phyloP scores from a whole-genome alignment of 1,139 yeast genomes.

The Yarrowia galli region DNA sequence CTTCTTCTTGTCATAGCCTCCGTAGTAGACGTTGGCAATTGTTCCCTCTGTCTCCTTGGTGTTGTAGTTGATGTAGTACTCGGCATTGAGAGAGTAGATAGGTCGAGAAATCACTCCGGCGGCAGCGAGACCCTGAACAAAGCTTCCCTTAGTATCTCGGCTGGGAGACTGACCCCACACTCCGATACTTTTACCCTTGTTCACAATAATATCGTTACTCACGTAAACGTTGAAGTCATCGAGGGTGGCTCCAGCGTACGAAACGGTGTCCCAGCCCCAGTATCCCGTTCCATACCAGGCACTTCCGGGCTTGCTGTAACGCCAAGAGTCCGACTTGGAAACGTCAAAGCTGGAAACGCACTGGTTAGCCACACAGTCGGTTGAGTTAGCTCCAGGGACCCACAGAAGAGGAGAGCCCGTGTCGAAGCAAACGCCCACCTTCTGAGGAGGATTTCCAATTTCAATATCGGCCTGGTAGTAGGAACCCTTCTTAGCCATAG shows the following conservation, averaged over 20 bases:
- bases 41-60: neutral
- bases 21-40: slow-evolving; percentile 6
- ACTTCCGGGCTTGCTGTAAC: neutral
- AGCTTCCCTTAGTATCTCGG: too few relatives aligned
- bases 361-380: neutral
- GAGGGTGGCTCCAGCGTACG: neutral
- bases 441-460: neutral
- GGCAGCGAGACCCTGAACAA: neutral
- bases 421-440: neutral
- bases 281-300: neutral
- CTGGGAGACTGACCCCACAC: slow-evolving; percentile 1
- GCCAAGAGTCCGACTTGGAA: neutral
- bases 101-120: neutral
- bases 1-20: neutral
- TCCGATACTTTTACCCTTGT: neutral
- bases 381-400: slow-evolving; percentile 1
- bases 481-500: neutral
- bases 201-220: too few relatives aligned
- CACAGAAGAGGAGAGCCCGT: slow-evolving; percentile 2
- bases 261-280: neutral
- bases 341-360: neutral
- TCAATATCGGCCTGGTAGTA: neutral
- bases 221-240: slow-evolving; percentile 1
- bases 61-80: neutral
- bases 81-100: slow-evolving; percentile 1